Evolutionary conservation across 805 yeast genomes (phyloP), one percentile per base, ranked within the genome.

Genomic region (Blastobotrys americana): DNA sequence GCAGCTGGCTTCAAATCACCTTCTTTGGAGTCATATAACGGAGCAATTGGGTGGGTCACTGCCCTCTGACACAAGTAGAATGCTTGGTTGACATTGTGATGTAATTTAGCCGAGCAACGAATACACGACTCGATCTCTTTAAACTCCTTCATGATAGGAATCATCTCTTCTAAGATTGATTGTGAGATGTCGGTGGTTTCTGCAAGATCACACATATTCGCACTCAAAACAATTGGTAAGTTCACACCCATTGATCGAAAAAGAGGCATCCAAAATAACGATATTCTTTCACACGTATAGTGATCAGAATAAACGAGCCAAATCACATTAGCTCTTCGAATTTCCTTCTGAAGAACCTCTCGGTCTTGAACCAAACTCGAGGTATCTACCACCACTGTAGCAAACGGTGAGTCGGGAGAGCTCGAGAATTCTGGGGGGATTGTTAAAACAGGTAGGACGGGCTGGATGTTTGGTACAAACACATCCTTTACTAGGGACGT

Each of bases 231-330:
- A n/a, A 93, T 81, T 0, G 99, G 98, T 10, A 90, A 51, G 58
- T 93, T 93, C 46, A 90, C 87, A 2, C 98, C 99, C 74, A 87
- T 71, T 0, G 95, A 85, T 49, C 99, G 72, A 56, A 93, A 82
- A 70, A 82, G 76, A 42, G 94, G 93, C 75, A 93, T 81, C 99
- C 99, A 93, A 61, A 88, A 88, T 19, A 90, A 68, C 2, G 96
- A 80, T 3, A 93, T 78, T 39, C 97, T 72, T 60, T 93, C 97
- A 59, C 88, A 93, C 0, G 97, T 87, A 59, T 88, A 93, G 57
- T 88, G 95, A 58, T 89, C 97, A 2, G 93, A 77, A 59, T 89
- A 93, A 0, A 93, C 87, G n/a, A 93, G 72, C 90, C 96, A 84
- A 2, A 93, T 84, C 10, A 88, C 97, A 63, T 85, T 90, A 0